phyloP scores from a whole-genome alignment of 1,139 yeast species.

The Magnusiomyces ingens region DNA sequence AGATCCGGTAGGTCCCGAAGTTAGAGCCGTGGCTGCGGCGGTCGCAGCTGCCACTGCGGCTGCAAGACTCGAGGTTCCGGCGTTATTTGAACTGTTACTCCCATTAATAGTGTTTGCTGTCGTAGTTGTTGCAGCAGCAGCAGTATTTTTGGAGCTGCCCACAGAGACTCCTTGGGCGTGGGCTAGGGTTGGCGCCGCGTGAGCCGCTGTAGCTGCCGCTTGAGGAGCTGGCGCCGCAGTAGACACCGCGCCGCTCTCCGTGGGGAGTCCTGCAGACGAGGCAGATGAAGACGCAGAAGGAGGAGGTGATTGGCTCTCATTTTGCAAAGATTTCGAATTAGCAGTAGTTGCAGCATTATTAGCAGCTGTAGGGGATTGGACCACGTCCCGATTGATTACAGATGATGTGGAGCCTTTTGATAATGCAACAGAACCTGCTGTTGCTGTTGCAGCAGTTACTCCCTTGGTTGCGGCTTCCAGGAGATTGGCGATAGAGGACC shows the following conservation, averaged over 20 bases:
- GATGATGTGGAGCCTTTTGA: constrained; percentile 62
- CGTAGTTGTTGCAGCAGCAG: not conserved
- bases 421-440: constrained; percentile 71
- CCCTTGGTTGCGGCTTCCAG: constrained; percentile 29
- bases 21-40: too few species aligned
- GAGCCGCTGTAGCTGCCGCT: too few species aligned
- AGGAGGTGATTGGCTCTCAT: not conserved
- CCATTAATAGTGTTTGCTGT: not conserved
- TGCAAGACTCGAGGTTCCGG: too few species aligned
- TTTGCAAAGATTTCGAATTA: not conserved
- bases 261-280: not conserved
- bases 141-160: not conserved
- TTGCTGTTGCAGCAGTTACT: constrained; percentile 24
- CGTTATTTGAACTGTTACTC: too few species aligned
- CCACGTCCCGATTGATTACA: not conserved
- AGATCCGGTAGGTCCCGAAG: too few species aligned
- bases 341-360: not conserved
- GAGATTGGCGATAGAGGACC: constrained; percentile 15
- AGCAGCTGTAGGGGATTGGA: not conserved
- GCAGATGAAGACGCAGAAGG: not conserved
- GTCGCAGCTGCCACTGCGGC: too few species aligned
- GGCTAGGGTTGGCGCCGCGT: too few species aligned
- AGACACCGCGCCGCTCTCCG: too few species aligned
- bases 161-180: not conserved
- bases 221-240: too few species aligned